Evolutionary conservation across 306 rosid species (phyloP).

Genomic region (Erythrophleum fordii): DNA sequence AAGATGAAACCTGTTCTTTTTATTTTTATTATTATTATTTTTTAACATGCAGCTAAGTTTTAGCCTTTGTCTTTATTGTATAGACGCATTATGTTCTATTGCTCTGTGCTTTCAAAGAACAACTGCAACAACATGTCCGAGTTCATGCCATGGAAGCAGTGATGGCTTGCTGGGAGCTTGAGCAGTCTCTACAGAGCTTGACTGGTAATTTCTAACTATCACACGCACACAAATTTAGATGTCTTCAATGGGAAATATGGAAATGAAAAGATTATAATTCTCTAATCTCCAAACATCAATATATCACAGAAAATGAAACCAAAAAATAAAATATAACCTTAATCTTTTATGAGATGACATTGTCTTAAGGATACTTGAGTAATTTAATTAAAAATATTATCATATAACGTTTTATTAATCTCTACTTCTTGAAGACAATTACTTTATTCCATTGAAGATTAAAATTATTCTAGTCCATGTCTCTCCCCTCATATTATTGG

Average conservation of each 20-base stretch:
- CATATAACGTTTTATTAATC: background rate
- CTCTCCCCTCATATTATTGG: background rate
- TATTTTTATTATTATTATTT: background rate
- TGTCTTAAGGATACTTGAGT: background rate
- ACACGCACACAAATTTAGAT: too few relatives aligned
- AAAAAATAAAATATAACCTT: background rate
- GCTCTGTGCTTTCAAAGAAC: conserved; percentile 84
- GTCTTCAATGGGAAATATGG: too few relatives aligned
- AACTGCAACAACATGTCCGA: conserved; percentile 85
- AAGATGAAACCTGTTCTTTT: background rate
- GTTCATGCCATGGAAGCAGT: conserved; percentile 97
- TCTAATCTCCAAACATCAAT: background rate
- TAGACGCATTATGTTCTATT: conserved; percentile 77
- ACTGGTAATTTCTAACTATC: conserved; percentile 57
- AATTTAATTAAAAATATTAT: background rate
- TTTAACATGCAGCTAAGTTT: background rate
- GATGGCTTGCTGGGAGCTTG: conserved; percentile 94
- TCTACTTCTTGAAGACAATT: background rate
- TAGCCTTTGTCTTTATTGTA: conserved; percentile 16
- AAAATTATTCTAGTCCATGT: background rate
- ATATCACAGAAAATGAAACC: background rate
- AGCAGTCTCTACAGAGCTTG: conserved; percentile 84
- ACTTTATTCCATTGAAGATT: too few relatives aligned
- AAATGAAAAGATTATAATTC: too few relatives aligned
- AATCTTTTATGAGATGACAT: background rate